Base-by-base conservation (phyloP, 1,284 basidiomycete genomes). In the Thecaphora thlaspeos region DNA sequence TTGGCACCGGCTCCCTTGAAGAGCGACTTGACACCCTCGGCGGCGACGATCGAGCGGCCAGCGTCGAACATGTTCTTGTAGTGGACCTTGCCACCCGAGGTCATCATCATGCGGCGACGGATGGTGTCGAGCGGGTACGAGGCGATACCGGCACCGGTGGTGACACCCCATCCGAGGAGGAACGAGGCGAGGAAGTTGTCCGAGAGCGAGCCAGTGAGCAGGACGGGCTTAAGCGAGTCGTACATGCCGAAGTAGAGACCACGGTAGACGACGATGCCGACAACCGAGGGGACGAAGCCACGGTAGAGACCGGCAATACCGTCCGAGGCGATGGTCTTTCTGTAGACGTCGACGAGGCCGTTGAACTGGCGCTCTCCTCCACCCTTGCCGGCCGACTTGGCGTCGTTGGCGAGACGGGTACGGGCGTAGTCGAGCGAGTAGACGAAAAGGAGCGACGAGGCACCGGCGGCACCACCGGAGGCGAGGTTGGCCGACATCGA, bases 21-120 rank as follows among this genome's bases (percentile, higher is more conserved):
- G 76, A 94, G 84, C 32, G 90, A 92, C 80, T 86, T 87, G 54
- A 83, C 80, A 77, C 92, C 92, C 83, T 95, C 92, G 55, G 71
- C 70, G 85, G 91, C 91, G 78, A 87, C 85, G 73, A 94, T 79
- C 77, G 93, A 90, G 82, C 85, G 82, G 59, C 79, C 80, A 58
- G 81, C 85, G 71, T 88, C 85, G 58, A 86, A 74, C 81, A 85
- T 86, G 67, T 79, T 70, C 61, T 70, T 75, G 76, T 78, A 78
- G 70, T 78, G 76, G 45, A 72, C 61, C 55, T 61, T 62, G 44
- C 66, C 66, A 68, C 71, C 74, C 43, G 73, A 76, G 61, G 72
- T 77, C 75, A 77, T 77, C 75, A 77, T 77, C 75, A 77, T 77
- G 46, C 75, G 73, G 59, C 75, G 72, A 57, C 75, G 75, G 62